Base-by-base conservation (phyloP, 495 filamentous ascomycete species). In the Hyaloscypha hepaticicola region DNA sequence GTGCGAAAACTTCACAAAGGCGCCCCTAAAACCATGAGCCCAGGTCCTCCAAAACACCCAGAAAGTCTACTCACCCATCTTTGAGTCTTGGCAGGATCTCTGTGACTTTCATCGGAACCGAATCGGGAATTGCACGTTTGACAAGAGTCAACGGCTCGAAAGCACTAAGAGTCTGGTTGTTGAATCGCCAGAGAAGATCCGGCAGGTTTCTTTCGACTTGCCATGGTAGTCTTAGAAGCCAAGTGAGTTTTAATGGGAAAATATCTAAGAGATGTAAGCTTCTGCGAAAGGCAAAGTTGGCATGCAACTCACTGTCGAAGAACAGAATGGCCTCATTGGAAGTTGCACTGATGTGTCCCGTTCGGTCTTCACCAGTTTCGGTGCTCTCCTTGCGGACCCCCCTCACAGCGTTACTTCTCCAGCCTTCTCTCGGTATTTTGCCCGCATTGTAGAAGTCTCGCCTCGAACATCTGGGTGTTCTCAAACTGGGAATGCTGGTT, bases 1-100 rank as follows among this genome's bases (percentile, higher is more conserved):
- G 68, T 91, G 82, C 7, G 80, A 80, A 75, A 96, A 95, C 73
- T 96, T 97, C 69, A 97, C 86, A 75, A 95, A 98, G 8, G 92
- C 91, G 9, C 96, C 95, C 9, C 66, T 68, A 58, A 1, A 33
- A 64, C 19, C n/a, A 61, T 68, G 28, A 60, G 61, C 26, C 6
- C 14, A 38, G 1, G 31, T 58, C 27, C 26, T 16, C 14, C 19
- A 2, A 61, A 4, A 21, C 1, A 3, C 12, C 3, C 11, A 41
- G 16, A 26, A n/a, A 28, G 8, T 21, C 25, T 26, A 0, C 31
- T 25, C 41, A 68, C 66, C 94, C 96, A 73, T 99, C 95, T 69
- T 94, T 93, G 29, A 93, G 78, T 22, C 92, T 84, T 2, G 93
- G 90, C 51, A 96, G 69, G 38, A 96, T 86, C 65, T 96, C 85